Conservation (phyloP, 441 rosid genomes). For the Syzygium syzygioides region DNA sequence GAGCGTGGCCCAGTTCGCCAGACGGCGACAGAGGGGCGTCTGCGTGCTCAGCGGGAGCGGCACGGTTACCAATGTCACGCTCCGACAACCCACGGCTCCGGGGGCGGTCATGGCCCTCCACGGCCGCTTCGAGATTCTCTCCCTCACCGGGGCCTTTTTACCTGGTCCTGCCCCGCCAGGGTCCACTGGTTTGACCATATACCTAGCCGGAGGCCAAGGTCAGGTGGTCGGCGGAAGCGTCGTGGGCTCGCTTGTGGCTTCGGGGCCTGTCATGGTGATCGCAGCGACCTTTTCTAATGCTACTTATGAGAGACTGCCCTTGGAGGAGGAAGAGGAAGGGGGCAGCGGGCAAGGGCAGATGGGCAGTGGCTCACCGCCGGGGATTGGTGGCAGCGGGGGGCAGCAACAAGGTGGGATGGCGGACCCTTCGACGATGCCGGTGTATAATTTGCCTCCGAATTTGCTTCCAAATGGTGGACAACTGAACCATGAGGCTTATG, state of each 20-base stretch:
- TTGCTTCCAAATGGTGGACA: conserved; percentile 56
- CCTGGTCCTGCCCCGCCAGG: conserved; percentile 62
- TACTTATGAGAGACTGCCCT: conserved; percentile 52
- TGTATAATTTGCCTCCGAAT: conserved; percentile 48
- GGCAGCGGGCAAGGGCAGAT: conserved; percentile 1
- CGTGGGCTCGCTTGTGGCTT: conserved; percentile 12
- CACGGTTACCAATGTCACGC: conserved; percentile 55
- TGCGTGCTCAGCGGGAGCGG: conserved; percentile 65
- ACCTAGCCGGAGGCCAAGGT: conserved; percentile 13
- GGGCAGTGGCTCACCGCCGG: conserved; percentile 16
- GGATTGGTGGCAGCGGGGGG: conserved; percentile 27
- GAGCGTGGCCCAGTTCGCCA: conserved; percentile 56
- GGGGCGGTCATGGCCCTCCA: conserved; percentile 60
- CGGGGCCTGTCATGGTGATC: conserved; percentile 13
- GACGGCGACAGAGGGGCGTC: conserved; percentile 54
- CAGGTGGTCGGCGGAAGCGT: conserved; percentile 15
- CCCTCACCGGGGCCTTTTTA: conserved; percentile 54
- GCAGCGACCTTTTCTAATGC: conserved; percentile 13
- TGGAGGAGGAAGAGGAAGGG: conserved; percentile 50
- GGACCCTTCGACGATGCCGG: conserved; percentile 28
- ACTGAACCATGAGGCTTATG: conserved; percentile 50
- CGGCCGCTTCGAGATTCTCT: conserved; percentile 64
- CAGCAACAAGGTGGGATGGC: conserved; percentile 4
- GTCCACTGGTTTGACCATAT: conserved; percentile 12
- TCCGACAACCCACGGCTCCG: conserved; percentile 42